These are phyloP conservation scores for Penicillium paxilli DNA, from an alignment of 495 filamentous ascomycete species.

Conservation along the genomic window DNA sequence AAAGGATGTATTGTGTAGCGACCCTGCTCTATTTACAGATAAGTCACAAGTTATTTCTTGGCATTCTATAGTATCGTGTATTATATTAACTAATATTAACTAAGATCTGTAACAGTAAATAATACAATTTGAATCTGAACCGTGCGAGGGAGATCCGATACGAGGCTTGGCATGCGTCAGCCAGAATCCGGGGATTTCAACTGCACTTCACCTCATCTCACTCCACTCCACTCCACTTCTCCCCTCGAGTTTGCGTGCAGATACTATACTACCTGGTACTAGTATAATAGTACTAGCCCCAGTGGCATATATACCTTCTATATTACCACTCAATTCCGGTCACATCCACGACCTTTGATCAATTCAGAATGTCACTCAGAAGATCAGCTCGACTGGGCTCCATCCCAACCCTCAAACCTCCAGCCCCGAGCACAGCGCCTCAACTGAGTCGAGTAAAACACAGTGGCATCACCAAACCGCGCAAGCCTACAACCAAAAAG, in stretches of 20 bases:
- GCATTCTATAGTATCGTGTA: no score
- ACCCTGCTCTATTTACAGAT: no score
- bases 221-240: not conserved
- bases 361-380: constrained; percentile 52
- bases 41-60: no score
- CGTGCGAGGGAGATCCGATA: not conserved
- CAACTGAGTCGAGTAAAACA: constrained; percentile 21
- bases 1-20: no score
- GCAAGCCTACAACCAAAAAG: constrained; percentile 26
- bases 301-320: no score
- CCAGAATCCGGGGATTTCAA: constrained; percentile 5
- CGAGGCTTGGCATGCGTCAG: constrained; percentile 9
- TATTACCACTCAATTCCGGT: no score
- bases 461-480: constrained; percentile 33
- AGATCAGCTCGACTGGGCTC: constrained; percentile 59
- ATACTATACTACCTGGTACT: not conserved
- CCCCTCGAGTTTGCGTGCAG: no score
- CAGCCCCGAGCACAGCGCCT: constrained; percentile 27
- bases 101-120: not conserved
- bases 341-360: no score
- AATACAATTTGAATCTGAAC: not conserved
- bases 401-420: constrained; percentile 30
- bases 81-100: no score
- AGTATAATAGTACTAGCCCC: not conserved
- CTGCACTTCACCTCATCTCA: not conserved